Base-by-base conservation (phyloP, 805 yeast species). In the Lipomyces lipofer region DNA sequence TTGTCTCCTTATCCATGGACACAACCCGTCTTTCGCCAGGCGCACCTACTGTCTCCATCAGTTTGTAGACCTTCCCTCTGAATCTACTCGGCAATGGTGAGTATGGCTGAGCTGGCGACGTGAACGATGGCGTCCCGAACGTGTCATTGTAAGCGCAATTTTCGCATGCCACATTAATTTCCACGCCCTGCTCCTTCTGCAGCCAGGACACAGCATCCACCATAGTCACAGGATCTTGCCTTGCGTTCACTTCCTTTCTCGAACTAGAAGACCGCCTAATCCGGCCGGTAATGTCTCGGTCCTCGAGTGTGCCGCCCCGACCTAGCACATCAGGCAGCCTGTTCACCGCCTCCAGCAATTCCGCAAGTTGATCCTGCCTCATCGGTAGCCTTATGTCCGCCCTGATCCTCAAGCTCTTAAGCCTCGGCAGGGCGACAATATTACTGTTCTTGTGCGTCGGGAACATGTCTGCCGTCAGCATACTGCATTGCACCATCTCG, bases 371-470 rank as follows among this genome's bases (percentile, higher is more conserved):
- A 7, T 21, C 24, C 13, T 27, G 28, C 7, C 32, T 28, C 22
- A 44, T 29, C 21, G 52, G 52, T 28, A 48, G 33, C 42, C 43
- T 44, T n/a, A 52, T 52, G 27, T 52, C 52, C n/a, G 52, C 59
- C 3, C 28, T 43, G 7, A 54, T 32, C 8, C 28, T 33, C 21
- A 54, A 42, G 15, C 19, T 19, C 27, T 52, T 54, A 15, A 54
- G 52, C 10, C 25, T 39, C n/a, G 59, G 56, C 24, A 54, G 39
- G 1, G 32, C 44, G 5, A 22, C 21, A 19, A 54, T 35, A 7
- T n/a, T 24, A 19, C 22, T 15, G 7, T 32, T 40, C 17, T 32
- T n/a, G n/a, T 19, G 36, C 9, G 58, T 50, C 10, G 59, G 59
- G 22, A 54, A 38, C 13, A 53, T 27, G 7, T 30, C 36, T 24